Evolutionary conservation across 306 rosid genomes (phyloP).

Genomic region (Casuarina equisetifolia): DNA sequence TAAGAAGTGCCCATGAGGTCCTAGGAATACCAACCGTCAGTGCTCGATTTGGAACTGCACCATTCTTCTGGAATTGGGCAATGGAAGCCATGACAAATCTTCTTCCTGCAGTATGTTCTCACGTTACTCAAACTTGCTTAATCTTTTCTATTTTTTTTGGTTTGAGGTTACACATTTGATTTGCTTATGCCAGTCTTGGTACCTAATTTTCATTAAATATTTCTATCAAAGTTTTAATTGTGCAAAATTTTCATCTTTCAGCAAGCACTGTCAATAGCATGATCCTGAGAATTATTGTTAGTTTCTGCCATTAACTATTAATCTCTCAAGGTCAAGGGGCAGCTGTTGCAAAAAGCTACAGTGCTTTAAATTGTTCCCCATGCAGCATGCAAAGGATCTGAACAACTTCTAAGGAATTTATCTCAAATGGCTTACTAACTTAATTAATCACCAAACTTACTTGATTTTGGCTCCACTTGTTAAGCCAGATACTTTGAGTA

Average conservation of each 20-base stretch:
- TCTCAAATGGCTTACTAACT: not conserved
- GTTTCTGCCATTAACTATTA: not conserved
- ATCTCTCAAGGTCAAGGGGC: not conserved
- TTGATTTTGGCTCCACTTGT: not conserved
- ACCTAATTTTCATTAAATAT: not conserved
- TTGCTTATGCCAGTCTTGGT: not conserved
- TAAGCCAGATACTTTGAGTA: constrained; percentile 8
- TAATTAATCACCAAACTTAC: not conserved
- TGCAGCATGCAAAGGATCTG: not conserved
- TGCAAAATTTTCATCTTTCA: not conserved
- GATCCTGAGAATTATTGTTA: not conserved
- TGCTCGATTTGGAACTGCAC: constrained; percentile 95
- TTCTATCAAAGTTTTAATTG: not conserved
- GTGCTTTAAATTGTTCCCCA: not conserved
- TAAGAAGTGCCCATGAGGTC: constrained; percentile 78
- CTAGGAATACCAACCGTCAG: constrained; percentile 89
- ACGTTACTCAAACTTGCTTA: constrained; percentile 14
- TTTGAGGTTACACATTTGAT: not conserved
- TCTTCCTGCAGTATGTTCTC: constrained; percentile 59
- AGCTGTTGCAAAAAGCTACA: not conserved
- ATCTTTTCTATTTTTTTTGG: not conserved
- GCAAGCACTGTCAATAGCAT: not conserved
- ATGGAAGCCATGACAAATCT: constrained; percentile 79
- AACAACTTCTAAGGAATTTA: not conserved
- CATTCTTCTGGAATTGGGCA: constrained; percentile 98